Base-by-base conservation (phyloP, 306 rosid species). In the Prunus mira region DNA sequence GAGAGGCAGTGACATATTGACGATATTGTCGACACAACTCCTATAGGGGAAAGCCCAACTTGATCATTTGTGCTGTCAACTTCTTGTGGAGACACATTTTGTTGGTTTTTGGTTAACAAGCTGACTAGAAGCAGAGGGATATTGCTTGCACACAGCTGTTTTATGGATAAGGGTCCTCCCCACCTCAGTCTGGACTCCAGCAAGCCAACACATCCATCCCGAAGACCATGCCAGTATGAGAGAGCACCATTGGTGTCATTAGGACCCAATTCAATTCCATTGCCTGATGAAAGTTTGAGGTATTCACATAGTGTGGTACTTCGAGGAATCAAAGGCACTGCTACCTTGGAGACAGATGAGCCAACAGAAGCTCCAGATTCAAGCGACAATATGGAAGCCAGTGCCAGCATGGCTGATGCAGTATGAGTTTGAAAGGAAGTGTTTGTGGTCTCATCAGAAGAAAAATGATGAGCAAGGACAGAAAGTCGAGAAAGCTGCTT, bases 131-230 rank as follows among this genome's bases (percentile, higher is more conserved):
- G 93, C 71, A 82, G 79, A 78, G 98, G 98, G 72, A 88, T 79
- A 77, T 91, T 91, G 76, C 87, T 86, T 49, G 97, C 88, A 81
- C 96, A 94, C 79, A 90, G 76, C 93, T 94, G 97, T 75, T 94
- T 88, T 80, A 94, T 93, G 58, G 96, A 95, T 78, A 88, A 78
- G 9, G 95, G 91, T 84, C 98, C 98, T 52, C 95, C 97, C 96
- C 88, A 89, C 83, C 84, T 90, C 73, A 92, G 84, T 78, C 88
- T 86, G 80, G 84, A 87, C 79, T 94, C 97, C 82, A 94, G 71
- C 81, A 92, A 89, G 66, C 96, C 98, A 67, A 94, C 91, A 85
- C 87, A 89, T 56, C 98, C 98, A 89, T 94, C 97, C 77, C 81
- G 82, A 78, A 80, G 82, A 71, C 97, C 97, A 71, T 87, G 95